phyloP scores from a whole-genome alignment of 2,329 filamentous ascomycete species.

The Aspergillus intermedius region DNA sequence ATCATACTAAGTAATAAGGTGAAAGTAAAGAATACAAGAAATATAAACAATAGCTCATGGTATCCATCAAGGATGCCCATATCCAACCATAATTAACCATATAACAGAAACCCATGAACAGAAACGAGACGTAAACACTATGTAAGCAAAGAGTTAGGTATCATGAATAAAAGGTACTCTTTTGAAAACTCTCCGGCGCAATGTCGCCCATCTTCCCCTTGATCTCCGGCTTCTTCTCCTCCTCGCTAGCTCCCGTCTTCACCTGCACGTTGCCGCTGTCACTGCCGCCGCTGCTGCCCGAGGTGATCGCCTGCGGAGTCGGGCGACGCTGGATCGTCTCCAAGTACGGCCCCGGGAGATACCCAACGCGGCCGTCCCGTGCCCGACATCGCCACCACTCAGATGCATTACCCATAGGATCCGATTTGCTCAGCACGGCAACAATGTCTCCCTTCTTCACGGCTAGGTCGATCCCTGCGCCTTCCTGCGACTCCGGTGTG shows the following conservation, averaged over 20 bases:
- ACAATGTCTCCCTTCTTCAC: constrained; percentile 95
- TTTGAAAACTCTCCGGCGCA: constrained; percentile 63
- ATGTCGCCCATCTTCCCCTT: constrained; percentile 59
- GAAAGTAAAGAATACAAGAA: too few species aligned
- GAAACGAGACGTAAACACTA: too few species aligned
- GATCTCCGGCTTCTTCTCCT: constrained; percentile 40
- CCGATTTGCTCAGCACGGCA: constrained; percentile 84
- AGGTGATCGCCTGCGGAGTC: constrained; percentile 38
- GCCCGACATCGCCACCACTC: constrained; percentile 98
- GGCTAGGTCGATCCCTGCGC: constrained; percentile 73
- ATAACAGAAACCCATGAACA: too few species aligned
- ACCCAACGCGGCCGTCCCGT: constrained; percentile 82
- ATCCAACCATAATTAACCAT: too few species aligned
- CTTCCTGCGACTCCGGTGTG: constrained; percentile 61
- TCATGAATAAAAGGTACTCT: constrained; percentile 62
- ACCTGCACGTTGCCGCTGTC: constrained; percentile 50
- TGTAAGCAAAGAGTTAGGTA: too few species aligned
- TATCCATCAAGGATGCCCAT: too few species aligned
- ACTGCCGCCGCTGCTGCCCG: constrained; percentile 38
- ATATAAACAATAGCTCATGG: too few species aligned
- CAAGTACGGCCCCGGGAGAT: constrained; percentile 84
- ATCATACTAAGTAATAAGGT: too few species aligned
- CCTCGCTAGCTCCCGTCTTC: constrained; percentile 15
- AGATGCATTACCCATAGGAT: constrained; percentile 82
- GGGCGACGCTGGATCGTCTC: constrained; percentile 61